These are phyloP conservation scores for Actinomortierella wolfii DNA, from an alignment of 371 early-diverging fungal genomes.

Conservation along the genomic window DNA sequence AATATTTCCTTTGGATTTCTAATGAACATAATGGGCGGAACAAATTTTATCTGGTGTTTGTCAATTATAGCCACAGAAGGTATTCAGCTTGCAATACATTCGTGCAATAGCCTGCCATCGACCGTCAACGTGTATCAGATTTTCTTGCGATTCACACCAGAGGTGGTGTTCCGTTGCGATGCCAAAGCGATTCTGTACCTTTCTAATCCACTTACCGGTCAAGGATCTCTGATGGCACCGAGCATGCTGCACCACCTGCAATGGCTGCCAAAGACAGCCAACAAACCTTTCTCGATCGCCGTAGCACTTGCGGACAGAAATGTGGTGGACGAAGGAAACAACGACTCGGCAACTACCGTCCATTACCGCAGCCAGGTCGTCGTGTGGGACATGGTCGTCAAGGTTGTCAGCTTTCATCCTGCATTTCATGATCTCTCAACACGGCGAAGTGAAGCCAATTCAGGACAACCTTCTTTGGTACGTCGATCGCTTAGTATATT, in stretches of 20 bases:
- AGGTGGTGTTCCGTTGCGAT: conserved; percentile 26
- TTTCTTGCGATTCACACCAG: conserved; percentile 34
- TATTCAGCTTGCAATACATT: conserved; percentile 28
- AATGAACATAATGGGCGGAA: too few relatives aligned
- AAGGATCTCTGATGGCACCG: conserved; percentile 31
- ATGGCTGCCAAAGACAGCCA: conserved; percentile 22
- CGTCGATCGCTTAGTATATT: too few relatives aligned
- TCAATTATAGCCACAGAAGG: conserved; percentile 15
- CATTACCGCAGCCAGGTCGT: conserved; percentile 18
- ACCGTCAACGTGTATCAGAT: conserved; percentile 31
- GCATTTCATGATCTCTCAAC: conserved; percentile 45
- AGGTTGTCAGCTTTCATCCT: conserved; percentile 32
- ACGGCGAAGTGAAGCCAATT: conserved; percentile 35
- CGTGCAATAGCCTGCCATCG: conserved; percentile 18
- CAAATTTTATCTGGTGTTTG: neutral
- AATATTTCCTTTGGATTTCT: neutral
- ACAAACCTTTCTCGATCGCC: conserved; percentile 22
- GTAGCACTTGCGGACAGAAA: conserved; percentile 21
- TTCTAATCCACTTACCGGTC: conserved; percentile 35
- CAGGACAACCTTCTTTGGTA: conserved; percentile 41
- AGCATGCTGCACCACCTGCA: conserved; percentile 26
- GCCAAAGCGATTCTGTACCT: conserved; percentile 33
- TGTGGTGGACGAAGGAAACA: too few relatives aligned
- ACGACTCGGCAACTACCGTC: too few relatives aligned
- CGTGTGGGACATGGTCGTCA: conserved; percentile 35